phyloP scores from a whole-genome alignment of 768 basidiomycete genomes.

The Hydnum rufescens region DNA sequence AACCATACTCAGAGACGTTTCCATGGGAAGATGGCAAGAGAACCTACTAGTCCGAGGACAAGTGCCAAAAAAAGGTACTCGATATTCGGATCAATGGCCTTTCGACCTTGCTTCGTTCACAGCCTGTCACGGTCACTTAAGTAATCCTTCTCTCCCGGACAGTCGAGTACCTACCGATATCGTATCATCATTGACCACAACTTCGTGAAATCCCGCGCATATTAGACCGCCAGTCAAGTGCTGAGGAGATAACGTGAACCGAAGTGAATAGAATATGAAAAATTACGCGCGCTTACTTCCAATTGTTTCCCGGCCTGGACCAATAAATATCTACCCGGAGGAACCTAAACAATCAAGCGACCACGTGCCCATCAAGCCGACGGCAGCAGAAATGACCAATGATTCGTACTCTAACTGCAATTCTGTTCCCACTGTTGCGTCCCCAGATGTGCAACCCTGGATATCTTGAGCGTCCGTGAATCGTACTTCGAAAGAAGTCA shows the following conservation, averaged over 20 bases:
- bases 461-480: conserved; percentile 69
- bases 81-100: conserved; percentile 81
- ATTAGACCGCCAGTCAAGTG: conserved; percentile 34
- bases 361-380: no score
- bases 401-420: conserved; percentile 43
- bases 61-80: conserved; percentile 91
- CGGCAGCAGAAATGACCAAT: background rate
- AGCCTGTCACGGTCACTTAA: conserved; percentile 22
- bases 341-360: conserved; percentile 28
- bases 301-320: conserved; percentile 95
- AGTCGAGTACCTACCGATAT: conserved; percentile 30
- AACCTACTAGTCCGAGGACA: conserved; percentile 54
- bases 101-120: conserved; percentile 39
- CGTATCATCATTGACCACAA: conserved; percentile 72
- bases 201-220: conserved; percentile 88
- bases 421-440: conserved; percentile 77
- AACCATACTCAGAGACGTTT: background rate
- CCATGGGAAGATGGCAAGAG: no score
- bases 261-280: background rate
- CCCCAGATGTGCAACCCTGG: conserved; percentile 91
- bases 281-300: conserved; percentile 22
- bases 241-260: background rate
- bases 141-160: no score
- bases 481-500: conserved; percentile 29
- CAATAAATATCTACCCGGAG: conserved; percentile 56